phyloP scores from a whole-genome alignment of 2,329 filamentous ascomycete species.

The Raffaelea albimanens region DNA sequence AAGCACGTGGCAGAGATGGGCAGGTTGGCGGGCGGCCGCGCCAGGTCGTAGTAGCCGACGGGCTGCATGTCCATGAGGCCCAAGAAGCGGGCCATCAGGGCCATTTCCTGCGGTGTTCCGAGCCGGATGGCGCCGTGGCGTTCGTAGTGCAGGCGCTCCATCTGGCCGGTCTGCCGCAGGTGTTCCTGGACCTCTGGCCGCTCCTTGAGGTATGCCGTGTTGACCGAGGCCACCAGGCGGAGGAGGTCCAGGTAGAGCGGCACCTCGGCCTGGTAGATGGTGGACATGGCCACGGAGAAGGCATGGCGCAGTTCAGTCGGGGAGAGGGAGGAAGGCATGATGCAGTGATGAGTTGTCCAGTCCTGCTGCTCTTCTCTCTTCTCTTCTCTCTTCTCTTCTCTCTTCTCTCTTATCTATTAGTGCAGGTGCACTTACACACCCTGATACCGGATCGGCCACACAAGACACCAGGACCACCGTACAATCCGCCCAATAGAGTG shows the following conservation, averaged over 20 bases:
- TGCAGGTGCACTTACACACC: no score
- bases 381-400: no score
- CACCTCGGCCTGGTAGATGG: conserved; percentile 1
- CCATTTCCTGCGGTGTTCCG: conserved; percentile 33
- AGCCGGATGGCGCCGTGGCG: conserved; percentile 40
- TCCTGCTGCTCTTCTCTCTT: no score
- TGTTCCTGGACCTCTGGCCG: not conserved
- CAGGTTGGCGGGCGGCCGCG: conserved; percentile 26
- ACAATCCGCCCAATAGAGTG: no score
- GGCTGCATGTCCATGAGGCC: conserved; percentile 36
- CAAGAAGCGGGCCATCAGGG: conserved; percentile 33
- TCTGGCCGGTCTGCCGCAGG: not conserved
- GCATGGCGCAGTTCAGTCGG: not conserved
- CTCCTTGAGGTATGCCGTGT: not conserved
- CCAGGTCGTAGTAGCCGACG: conserved; percentile 43
- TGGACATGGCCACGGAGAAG: conserved; percentile 2
- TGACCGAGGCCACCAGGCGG: not conserved
- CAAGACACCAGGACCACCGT: no score
- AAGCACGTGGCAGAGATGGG: conserved; percentile 45
- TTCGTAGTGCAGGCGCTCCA: conserved; percentile 5
- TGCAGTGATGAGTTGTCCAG: not conserved
- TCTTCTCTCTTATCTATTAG: no score
- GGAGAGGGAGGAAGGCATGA: not conserved
- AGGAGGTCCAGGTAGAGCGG: conserved; percentile 1
- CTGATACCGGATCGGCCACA: no score